These are phyloP conservation scores for Cylindrodendrum hubeiense DNA, from an alignment of 2,329 filamentous ascomycete genomes.

Conservation along the genomic window DNA sequence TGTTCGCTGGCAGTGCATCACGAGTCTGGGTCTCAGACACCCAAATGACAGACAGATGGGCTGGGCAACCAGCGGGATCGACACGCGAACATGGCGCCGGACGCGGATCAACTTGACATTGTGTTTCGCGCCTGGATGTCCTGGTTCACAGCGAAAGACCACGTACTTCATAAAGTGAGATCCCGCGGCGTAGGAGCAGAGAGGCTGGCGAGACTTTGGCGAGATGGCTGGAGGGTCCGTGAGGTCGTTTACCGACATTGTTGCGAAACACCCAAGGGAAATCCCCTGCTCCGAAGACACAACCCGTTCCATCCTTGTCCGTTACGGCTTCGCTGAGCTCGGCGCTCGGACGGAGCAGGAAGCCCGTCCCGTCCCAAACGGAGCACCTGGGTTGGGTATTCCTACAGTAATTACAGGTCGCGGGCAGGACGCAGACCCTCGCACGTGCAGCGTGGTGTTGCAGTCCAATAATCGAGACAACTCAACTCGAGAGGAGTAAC, in stretches of 20 bases:
- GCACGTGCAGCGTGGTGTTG: constrained; percentile 41
- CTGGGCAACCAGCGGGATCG: constrained; percentile 39
- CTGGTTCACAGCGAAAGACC: constrained; percentile 16
- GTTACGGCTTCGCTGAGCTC: background rate
- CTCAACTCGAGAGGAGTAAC: constrained; percentile 30
- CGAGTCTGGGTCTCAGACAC: constrained; percentile 42
- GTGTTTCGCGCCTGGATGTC: constrained; percentile 22
- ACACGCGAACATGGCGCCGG: constrained; percentile 29
- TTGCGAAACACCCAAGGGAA: constrained; percentile 30
- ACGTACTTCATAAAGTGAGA: constrained; percentile 10
- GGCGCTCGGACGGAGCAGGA: constrained; percentile 26
- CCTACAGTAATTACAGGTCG: constrained; percentile 5
- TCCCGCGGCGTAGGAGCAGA: constrained; percentile 22
- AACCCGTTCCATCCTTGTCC: constrained; percentile 29
- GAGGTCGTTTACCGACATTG: constrained; percentile 32
- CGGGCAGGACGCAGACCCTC: constrained; percentile 35
- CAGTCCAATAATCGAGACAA: constrained; percentile 43
- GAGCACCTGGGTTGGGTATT: constrained; percentile 29
- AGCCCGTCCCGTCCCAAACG: constrained; percentile 35
- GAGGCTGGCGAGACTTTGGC: constrained; percentile 31
- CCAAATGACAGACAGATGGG: constrained; percentile 33
- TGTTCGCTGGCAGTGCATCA: constrained; percentile 49
- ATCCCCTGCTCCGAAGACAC: constrained; percentile 22
- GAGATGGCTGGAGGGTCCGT: constrained; percentile 35
- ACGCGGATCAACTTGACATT: constrained; percentile 11